These are phyloP conservation scores for Aspergillus sclerotiicarbonarius DNA, from an alignment of 495 filamentous ascomycete species.

Conservation along the genomic window DNA sequence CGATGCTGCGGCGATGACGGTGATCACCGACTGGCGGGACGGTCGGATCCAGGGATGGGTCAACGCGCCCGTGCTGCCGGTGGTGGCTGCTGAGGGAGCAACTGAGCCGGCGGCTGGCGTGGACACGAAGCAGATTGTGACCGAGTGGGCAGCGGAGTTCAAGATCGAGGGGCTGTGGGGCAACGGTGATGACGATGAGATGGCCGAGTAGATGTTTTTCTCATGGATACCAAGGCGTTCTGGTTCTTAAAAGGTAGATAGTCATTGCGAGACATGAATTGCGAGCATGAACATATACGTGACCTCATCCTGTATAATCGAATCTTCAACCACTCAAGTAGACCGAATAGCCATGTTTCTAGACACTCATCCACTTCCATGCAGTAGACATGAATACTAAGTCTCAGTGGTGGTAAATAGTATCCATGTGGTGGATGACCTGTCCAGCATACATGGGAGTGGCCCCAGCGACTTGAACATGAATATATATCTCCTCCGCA, in stretches of 20 bases:
- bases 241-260: slow-evolving; percentile 17
- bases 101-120: slow-evolving; percentile 31
- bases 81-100: slow-evolving; percentile 39
- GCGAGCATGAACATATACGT: slow-evolving; percentile 2
- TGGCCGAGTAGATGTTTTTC: slow-evolving; percentile 37
- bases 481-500: too few species aligned
- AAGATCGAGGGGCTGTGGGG: slow-evolving; percentile 94
- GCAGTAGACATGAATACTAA: too few species aligned
- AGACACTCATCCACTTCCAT: too few species aligned
- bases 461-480: too few species aligned
- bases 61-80: slow-evolving; percentile 63
- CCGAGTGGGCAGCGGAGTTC: slow-evolving; percentile 93
- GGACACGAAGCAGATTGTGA: slow-evolving; percentile 84
- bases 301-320: too few species aligned
- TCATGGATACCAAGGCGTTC: slow-evolving; percentile 14
- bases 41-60: slow-evolving; percentile 93
- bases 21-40: slow-evolving; percentile 94
- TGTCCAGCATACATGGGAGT: too few species aligned
- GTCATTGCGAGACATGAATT: neutral
- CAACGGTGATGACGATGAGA: slow-evolving; percentile 52
- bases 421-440: too few species aligned
- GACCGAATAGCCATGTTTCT: too few species aligned
- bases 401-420: too few species aligned
- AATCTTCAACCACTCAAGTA: too few species aligned
- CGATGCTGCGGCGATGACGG: slow-evolving; percentile 80